Evolutionary conservation across 495 filamentous ascomycete genomes (phyloP).

Genomic region (Cladorrhinum samala): DNA sequence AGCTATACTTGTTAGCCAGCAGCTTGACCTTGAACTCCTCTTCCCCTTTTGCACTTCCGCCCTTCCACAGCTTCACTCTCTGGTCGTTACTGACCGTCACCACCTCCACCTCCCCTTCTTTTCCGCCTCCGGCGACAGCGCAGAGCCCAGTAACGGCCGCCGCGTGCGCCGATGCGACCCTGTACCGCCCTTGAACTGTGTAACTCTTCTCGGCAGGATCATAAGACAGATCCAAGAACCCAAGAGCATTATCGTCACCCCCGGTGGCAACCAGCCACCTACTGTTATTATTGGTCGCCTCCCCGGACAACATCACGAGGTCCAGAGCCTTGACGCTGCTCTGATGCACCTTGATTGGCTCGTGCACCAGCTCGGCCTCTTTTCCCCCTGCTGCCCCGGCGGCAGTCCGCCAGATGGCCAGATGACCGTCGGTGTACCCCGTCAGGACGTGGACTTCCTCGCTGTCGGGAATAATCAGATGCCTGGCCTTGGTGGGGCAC

Average conservation of each 20-base stretch:
- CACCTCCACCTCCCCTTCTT: conserved; percentile 25
- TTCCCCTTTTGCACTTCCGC: conserved; percentile 2
- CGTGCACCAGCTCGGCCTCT: conserved; percentile 7
- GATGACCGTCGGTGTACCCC: conserved; percentile 41
- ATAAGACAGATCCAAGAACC: conserved; percentile 44
- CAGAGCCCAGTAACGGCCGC: conserved; percentile 67
- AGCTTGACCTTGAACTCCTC: conserved; percentile 35
- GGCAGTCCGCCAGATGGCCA: conserved; percentile 31
- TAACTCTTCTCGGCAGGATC: conserved; percentile 1
- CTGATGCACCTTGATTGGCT: conserved; percentile 55
- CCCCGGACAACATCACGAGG: conserved; percentile 26
- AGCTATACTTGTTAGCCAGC: conserved; percentile 49
- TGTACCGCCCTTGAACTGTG: conserved; percentile 35
- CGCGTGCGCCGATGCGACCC: conserved; percentile 70
- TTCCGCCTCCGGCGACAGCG: conserved; percentile 29
- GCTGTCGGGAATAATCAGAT: conserved; percentile 39
- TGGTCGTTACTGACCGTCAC: conserved; percentile 75
- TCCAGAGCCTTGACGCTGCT: conserved; percentile 63
- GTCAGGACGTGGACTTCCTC: conserved; percentile 53
- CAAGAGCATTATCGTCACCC: conserved; percentile 78
- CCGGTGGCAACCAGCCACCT: conserved; percentile 58
- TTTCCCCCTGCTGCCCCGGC: background rate
- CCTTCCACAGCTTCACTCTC: conserved; percentile 67
- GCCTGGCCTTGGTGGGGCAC: conserved; percentile 66
- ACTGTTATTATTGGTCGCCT: background rate